Conservation (phyloP, 2,329 filamentous ascomycete species). For the Acrodontium crateriforme region DNA sequence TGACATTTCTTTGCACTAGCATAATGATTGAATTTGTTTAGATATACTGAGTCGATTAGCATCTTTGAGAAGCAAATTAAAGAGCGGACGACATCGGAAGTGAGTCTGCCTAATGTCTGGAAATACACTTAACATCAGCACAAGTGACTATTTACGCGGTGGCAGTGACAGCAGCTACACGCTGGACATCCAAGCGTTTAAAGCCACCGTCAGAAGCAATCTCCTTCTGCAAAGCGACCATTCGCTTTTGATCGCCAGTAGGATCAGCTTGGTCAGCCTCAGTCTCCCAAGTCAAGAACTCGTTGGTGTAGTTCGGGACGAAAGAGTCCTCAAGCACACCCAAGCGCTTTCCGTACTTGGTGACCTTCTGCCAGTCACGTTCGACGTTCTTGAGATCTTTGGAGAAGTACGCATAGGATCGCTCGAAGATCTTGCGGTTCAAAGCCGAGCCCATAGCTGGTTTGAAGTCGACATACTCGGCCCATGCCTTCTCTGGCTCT, state of each 20-base stretch:
- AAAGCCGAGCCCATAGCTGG: conserved; percentile 52
- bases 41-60: too few species aligned
- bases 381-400: conserved; percentile 59
- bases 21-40: too few species aligned
- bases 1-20: too few species aligned
- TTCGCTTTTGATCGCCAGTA: conserved; percentile 59
- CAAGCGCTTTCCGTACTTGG: conserved; percentile 59
- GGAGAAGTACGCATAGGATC: conserved; percentile 64
- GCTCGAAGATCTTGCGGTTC: conserved; percentile 69
- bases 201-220: conserved; percentile 54
- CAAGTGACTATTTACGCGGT: too few species aligned
- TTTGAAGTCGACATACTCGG: conserved; percentile 59
- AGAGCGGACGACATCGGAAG: too few species aligned
- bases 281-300: conserved; percentile 52
- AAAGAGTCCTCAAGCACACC: conserved; percentile 52
- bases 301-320: conserved; percentile 53
- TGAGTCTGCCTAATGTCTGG: too few species aligned
- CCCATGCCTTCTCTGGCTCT: conserved; percentile 48
- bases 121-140: too few species aligned
- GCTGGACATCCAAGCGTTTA: conserved; percentile 30
- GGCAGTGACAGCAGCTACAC: conserved; percentile 3
- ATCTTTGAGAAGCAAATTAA: too few species aligned
- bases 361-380: conserved; percentile 67
- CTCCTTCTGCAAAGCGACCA: conserved; percentile 54
- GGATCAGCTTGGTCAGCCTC: conserved; percentile 54